These are phyloP conservation scores for Heterobasidion parviporum DNA, from an alignment of 1,284 basidiomycete genomes.

Conservation along the genomic window DNA sequence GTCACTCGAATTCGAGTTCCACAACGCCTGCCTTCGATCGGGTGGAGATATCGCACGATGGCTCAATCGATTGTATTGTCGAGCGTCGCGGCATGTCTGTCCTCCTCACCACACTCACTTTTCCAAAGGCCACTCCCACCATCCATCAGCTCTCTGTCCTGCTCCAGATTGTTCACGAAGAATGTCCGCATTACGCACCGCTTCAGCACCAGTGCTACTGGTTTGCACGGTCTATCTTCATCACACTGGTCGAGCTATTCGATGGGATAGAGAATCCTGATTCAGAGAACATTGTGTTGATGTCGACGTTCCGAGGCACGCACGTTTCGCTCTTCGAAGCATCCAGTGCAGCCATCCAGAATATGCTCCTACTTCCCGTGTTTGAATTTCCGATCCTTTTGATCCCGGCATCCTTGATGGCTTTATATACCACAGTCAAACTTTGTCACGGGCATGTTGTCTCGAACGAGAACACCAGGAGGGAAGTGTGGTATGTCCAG, in stretches of 20 bases:
- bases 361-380: slow-evolving; percentile 11
- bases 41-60: slow-evolving; percentile 13
- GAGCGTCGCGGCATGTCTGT: slow-evolving; percentile 5
- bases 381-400: slow-evolving; percentile 8
- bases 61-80: slow-evolving; percentile 5
- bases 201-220: slow-evolving; percentile 12
- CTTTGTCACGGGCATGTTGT: slow-evolving; percentile 11
- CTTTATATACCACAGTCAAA: slow-evolving; percentile 7
- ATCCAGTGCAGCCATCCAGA: slow-evolving; percentile 10
- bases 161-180: slow-evolving; percentile 7
- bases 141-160: slow-evolving; percentile 11
- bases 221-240: slow-evolving; percentile 9
- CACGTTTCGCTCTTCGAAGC: slow-evolving; percentile 12
- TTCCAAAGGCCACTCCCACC: slow-evolving; percentile 2
- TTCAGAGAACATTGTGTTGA: slow-evolving; percentile 1
- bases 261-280: slow-evolving; percentile 6
- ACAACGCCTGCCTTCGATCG: slow-evolving; percentile 6
- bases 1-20: background rate
- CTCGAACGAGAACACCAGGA: slow-evolving; percentile 1
- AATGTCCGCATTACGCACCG: slow-evolving; percentile 13
- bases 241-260: slow-evolving; percentile 8
- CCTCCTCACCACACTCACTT: slow-evolving; percentile 8
- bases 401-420: slow-evolving; percentile 11
- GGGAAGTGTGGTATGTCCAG: slow-evolving; percentile 8
- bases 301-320: slow-evolving; percentile 11